Evolutionary conservation across 2,329 filamentous ascomycete species (phyloP), one percentile per base, ranked within the genome.

Genomic region (Sporothrix brunneoviolacea): DNA sequence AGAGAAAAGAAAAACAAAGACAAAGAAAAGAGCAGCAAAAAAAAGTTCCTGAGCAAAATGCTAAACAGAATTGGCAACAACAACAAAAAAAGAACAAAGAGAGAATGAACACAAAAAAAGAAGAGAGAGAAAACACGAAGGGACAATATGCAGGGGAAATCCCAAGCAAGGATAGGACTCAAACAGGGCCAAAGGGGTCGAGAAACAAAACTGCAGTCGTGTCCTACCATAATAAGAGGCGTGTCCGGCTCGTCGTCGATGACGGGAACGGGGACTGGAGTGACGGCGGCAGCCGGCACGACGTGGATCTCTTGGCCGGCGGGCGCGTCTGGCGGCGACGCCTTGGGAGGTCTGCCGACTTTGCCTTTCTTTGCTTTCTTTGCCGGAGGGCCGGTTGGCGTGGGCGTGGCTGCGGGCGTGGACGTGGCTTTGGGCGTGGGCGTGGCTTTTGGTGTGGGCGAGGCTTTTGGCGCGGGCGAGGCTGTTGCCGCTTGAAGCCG

Each of bases 271-370:
- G 28, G 15, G 4, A 18, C 13, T 3, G 18, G 37, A 10, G 6
- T n/a, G 7, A 9, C 27, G 27, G 36, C n/a, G 12, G 32, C 13
- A 15, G 32, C 6, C 2, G 45, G 5, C 1, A 21, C 27, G 13
- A 36, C 36, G n/a, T n/a, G n/a, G n/a, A 43, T 24, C 32, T 24
- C 30, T 22, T 39, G 16, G 1, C 18, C 13, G 8, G 42, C 35
- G 4, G 47, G 13, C 22, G 27, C 28, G 38, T 16, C 21, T 16
- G 28, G 43, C 12, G 43, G 13, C 4, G 43, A 24, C 9, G 32
- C 43, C 28, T 48, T 48, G 9, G 50, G 9, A 13, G 44, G 44
- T 21, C 44, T 28, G 24, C 44, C 50, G 13, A 24, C 12, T 7
- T 35, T 30, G 44, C 41, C 16, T n/a, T n/a, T n/a, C n/a, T n/a